A percentile compares a stretch with the other conserved stretches of the same genome.
Conservation (phyloP, 169 alveolate genomes). For the Cryptosporidium viatorum region DNA sequence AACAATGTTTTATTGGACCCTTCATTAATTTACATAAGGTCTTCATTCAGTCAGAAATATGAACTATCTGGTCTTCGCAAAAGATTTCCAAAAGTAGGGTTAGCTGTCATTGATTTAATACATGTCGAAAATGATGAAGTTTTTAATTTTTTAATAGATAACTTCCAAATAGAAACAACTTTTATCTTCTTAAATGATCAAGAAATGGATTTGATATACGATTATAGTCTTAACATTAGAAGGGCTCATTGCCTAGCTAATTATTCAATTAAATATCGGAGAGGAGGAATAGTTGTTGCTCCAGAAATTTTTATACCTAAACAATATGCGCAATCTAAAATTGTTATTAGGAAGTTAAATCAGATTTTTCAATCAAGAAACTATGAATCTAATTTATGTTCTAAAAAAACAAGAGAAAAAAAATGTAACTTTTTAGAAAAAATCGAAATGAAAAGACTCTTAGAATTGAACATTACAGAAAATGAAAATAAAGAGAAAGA, state of each 20-base stretch:
- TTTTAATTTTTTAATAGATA: conserved; percentile 65
- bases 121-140: conserved; percentile 43
- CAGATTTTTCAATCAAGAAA: not conserved
- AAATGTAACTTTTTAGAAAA: not conserved
- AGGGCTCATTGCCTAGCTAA: conserved; percentile 46
- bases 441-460: not conserved
- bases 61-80: conserved; percentile 25
- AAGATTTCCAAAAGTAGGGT: conserved; percentile 27
- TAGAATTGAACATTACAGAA: not conserved
- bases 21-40: conserved; percentile 44
- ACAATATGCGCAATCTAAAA: not conserved
- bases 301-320: conserved; percentile 26
- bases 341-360: not conserved
- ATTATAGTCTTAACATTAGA: conserved; percentile 45
- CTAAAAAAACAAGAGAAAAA: not conserved
- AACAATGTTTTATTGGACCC: conserved; percentile 17
- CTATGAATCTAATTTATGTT: not conserved
- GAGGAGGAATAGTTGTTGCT: conserved; percentile 69
- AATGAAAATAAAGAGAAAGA: not conserved
- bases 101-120: conserved; percentile 34
- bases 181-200: conserved; percentile 45
- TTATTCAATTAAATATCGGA: conserved; percentile 39
- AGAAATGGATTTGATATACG: conserved; percentile 66
- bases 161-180: conserved; percentile 64
- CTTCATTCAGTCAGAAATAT: conserved; percentile 29